phyloP scores from a whole-genome alignment of 306 rosid genomes.

The Castanea crenata region DNA sequence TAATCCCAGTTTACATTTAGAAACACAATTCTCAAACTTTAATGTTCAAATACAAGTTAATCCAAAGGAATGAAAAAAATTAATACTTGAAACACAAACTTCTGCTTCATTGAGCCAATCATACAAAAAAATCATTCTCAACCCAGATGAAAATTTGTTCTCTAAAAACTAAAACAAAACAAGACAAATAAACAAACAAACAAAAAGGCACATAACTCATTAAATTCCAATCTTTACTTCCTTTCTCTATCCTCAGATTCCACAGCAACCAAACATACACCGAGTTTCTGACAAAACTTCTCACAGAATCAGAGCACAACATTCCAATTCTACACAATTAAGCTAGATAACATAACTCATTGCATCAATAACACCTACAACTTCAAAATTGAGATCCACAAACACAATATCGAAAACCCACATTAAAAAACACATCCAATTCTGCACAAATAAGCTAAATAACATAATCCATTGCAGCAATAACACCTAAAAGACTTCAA shows the following conservation, averaged over 20 bases:
- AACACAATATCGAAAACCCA: neutral
- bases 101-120: neutral
- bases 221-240: slow-evolving; percentile 1
- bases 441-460: neutral
- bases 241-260: neutral
- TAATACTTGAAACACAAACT: neutral
- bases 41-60: neutral
- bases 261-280: slow-evolving; percentile 2
- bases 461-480: neutral
- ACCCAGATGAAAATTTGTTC: neutral
- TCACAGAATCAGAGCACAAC: neutral
- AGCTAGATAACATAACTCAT: neutral
- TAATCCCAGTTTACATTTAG: slow-evolving; percentile 16
- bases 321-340: neutral
- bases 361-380: neutral
- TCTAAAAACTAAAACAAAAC: too few species aligned
- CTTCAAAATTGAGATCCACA: neutral
- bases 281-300: neutral
- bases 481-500: neutral
- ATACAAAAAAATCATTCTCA: neutral
- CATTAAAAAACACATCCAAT: neutral
- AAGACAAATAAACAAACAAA: neutral
- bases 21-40: neutral
- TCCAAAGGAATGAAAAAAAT: slow-evolving; percentile 1
- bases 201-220: neutral